Conservation (phyloP, 2,329 filamentous ascomycete genomes). For the Aspergillus aculeatinus region DNA sequence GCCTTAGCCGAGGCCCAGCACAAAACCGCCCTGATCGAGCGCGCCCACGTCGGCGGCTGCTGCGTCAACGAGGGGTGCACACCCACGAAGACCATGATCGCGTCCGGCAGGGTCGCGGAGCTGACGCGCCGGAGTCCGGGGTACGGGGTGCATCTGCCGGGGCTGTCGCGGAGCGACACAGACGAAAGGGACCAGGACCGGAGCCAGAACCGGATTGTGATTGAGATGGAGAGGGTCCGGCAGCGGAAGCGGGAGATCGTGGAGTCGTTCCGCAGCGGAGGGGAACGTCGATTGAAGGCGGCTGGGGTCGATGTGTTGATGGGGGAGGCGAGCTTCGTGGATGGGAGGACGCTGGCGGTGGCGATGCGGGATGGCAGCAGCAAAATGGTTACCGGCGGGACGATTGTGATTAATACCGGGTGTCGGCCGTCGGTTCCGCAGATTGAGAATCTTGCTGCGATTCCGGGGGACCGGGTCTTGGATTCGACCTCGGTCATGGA, state of each 20-base stretch:
- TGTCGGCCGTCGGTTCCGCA: not conserved
- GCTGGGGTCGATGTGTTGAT: conserved; percentile 6
- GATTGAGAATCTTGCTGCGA: not conserved
- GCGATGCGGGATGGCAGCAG: not conserved
- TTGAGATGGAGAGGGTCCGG: conserved; percentile 53
- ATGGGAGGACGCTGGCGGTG: not conserved
- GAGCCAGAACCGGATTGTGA: conserved; percentile 20
- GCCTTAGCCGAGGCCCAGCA: conserved; percentile 4
- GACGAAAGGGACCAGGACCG: not conserved
- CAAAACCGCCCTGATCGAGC: conserved; percentile 9
- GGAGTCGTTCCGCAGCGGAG: conserved; percentile 49
- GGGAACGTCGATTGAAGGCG: conserved; percentile 34
- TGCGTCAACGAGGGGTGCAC: conserved; percentile 59
- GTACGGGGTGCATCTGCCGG: not conserved
- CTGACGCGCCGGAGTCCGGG: not conserved
- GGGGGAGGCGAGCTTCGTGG: conserved; percentile 4
- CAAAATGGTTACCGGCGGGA: not conserved
- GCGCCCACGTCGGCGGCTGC: conserved; percentile 51
- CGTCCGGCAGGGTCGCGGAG: conserved; percentile 53
- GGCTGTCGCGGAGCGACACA: not conserved
- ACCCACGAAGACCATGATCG: conserved; percentile 59
- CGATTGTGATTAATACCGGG: not conserved
- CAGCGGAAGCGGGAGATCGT: conserved; percentile 57
- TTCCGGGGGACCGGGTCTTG: not conserved
- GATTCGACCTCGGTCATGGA: conserved; percentile 7